Base-by-base conservation (phyloP, 441 rosid genomes). In the Rhodomyrtus psidioides region DNA sequence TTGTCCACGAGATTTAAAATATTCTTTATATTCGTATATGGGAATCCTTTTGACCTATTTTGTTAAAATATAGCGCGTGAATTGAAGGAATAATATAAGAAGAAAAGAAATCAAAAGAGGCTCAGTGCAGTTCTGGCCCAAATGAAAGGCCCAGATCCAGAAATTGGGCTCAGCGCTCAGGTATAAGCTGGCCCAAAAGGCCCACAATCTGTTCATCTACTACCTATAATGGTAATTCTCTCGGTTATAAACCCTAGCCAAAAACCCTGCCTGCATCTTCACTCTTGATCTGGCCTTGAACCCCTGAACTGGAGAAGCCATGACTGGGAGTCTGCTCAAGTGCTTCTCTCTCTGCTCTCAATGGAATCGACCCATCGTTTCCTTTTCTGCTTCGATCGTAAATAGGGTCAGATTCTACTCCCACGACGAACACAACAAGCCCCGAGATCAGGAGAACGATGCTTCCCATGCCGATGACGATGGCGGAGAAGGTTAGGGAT, bases 261-360 rank as follows among this genome's bases (percentile, higher is more conserved):
- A 39, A 39, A 70, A 70, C 51, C 51, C 79, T 10, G 16, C 51
- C 79, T 10, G 16, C 12, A 5, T 26, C 15, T 57, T 57, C 16
- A 39, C 21, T 70, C 15, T 70, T 70, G n/a, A 21, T 70, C 79
- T 39, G 12, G 79, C 4, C 82, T 53, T 79, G 84, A 84, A 74
- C 9, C 89, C 90, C 85, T 62, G 55, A 82, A n/a, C 79, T 44
- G 46, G 28, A 24, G 59, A 34, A 83, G 85, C 86, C 27, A 88
- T 85, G 86, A 85, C 53, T 19, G 44, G 76, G 79, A 86, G 82
- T 76, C 34, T 76, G 81, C 82, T 85, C 9, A 17, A 85, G 58
- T 83, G 12, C 62, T 51, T 82, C 86, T 14, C 7, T 57, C 19
- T 46, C 9, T 12, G 51, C 88, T 57, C 59, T 44, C 79, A 12